Conservation (phyloP, 202 grass and related monocot species). For the Eragrostis tef region DNA sequence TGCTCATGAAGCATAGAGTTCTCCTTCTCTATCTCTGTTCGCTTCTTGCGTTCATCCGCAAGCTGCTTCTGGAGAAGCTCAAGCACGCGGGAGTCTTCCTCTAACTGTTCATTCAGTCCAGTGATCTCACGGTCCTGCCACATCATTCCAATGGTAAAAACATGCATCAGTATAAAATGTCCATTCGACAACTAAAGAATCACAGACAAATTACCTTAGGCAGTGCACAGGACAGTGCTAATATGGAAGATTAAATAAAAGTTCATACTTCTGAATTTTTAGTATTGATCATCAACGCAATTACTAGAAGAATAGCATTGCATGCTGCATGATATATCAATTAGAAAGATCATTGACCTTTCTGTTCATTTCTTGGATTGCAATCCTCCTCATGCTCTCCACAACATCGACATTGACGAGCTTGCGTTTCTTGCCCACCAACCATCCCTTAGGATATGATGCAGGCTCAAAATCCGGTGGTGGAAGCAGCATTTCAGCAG, state of each 20-base stretch:
- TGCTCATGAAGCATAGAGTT: conserved; percentile 87
- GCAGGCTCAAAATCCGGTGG: conserved; percentile 84
- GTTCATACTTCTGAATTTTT: conserved; percentile 8
- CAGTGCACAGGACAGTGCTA: background rate
- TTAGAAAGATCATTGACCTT: conserved; percentile 73
- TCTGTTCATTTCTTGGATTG: conserved; percentile 99
- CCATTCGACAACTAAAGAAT: conserved; percentile 15
- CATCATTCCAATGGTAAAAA: conserved; percentile 14
- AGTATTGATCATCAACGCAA: conserved; percentile 13
- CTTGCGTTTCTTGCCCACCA: conserved; percentile 95
- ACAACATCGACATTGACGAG: conserved; percentile 98
- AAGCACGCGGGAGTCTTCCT: conserved; percentile 81
- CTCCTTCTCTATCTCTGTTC: conserved; percentile 79
- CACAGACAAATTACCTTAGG: conserved; percentile 19
- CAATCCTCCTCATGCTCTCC: conserved; percentile 96
- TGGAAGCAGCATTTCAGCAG: conserved; percentile 71
- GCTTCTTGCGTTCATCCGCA: conserved; percentile 74
- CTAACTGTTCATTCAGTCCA: conserved; percentile 85
- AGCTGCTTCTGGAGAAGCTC: conserved; percentile 90
- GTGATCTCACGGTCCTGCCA: conserved; percentile 91
- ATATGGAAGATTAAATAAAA: conserved; percentile 8
- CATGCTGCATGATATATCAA: conserved; percentile 15
- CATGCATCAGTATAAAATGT: conserved; percentile 19
- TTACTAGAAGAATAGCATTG: conserved; percentile 35
- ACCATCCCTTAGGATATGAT: conserved; percentile 88